These are phyloP conservation scores for Phaeosphaeria sp. DNA, from an alignment of 2,329 filamentous ascomycete species.

Conservation along the genomic window DNA sequence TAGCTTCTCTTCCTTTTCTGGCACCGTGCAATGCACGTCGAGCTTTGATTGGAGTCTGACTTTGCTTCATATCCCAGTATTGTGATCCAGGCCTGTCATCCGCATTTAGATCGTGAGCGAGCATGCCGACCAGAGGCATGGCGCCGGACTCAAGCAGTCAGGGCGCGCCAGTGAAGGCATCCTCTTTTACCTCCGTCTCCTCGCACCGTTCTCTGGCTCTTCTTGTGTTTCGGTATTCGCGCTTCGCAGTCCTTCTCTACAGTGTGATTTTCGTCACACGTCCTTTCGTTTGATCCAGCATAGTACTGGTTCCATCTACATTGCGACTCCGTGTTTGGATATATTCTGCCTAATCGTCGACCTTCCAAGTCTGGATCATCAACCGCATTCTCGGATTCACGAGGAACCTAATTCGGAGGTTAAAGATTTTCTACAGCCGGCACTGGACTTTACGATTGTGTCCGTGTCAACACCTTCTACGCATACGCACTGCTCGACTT, in stretches of 20 bases:
- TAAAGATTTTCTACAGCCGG: not conserved
- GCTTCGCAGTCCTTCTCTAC: conserved; percentile 26
- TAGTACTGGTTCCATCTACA: conserved; percentile 3
- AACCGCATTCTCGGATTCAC: conserved; percentile 1
- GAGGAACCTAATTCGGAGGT: not conserved
- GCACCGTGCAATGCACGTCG: conserved; percentile 16
- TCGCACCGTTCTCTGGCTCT: conserved; percentile 19
- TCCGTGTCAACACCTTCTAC: not conserved
- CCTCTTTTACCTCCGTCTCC: conserved; percentile 37
- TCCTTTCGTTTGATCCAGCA: conserved; percentile 38
- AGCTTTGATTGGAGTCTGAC: conserved; percentile 26
- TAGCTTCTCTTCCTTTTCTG: conserved; percentile 30
- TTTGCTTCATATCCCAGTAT: conserved; percentile 30
- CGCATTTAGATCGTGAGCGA: conserved; percentile 42
- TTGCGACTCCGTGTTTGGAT: conserved; percentile 19
- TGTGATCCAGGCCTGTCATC: conserved; percentile 33
- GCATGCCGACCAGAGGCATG: conserved; percentile 32
- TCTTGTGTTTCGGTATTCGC: conserved; percentile 27
- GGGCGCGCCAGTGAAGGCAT: conserved; percentile 22
- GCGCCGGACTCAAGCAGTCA: conserved; percentile 32
- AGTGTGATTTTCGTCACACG: conserved; percentile 43
- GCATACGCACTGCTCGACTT: not conserved
- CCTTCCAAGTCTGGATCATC: conserved; percentile 8
- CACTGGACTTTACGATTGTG: not conserved
- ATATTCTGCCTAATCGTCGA: conserved; percentile 21